A percentile compares a stretch with the other conserved stretches of the same genome.
Evolutionary conservation across 441 rosid species (phyloP).

Genomic region (Adansonia madagascariensis): DNA sequence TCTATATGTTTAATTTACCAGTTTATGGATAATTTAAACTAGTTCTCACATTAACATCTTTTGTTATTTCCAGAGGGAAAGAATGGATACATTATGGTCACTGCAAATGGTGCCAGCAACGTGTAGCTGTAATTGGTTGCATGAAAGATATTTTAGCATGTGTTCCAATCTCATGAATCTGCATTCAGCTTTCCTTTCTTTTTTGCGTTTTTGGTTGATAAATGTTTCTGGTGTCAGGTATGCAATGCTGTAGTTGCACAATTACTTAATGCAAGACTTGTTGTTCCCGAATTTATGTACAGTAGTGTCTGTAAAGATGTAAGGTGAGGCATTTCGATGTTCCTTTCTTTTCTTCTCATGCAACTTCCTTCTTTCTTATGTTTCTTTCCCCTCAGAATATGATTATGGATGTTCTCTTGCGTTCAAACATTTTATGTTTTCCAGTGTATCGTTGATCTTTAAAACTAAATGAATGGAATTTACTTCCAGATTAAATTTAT

Average conservation of each 20-base stretch:
- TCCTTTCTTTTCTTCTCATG: constrained; percentile 26
- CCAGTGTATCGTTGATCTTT: neutral
- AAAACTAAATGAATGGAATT: neutral
- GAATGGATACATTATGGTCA: constrained; percentile 85
- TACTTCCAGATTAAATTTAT: constrained; percentile 5
- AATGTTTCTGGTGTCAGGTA: constrained; percentile 51
- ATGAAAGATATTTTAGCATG: constrained; percentile 15
- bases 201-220: constrained; percentile 22
- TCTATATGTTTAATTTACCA: neutral
- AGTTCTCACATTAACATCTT: constrained; percentile 23
- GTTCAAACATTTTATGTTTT: neutral
- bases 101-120: constrained; percentile 99
- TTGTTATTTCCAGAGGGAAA: constrained; percentile 53
- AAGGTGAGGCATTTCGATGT: constrained; percentile 57
- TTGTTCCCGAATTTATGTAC: constrained; percentile 88
- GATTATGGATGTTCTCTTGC: neutral
- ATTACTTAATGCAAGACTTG: constrained; percentile 84
- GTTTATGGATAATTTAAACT: neutral
- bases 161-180: constrained; percentile 7
- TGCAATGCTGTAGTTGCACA: constrained; percentile 92
- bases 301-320: constrained; percentile 92
- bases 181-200: constrained; percentile 13
- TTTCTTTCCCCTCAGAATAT: neutral
- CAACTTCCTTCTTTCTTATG: neutral
- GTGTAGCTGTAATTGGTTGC: constrained; percentile 86